Evolutionary conservation across 1,139 yeast genomes (phyloP).

Genomic region (Yamadazyma epiphylla): DNA sequence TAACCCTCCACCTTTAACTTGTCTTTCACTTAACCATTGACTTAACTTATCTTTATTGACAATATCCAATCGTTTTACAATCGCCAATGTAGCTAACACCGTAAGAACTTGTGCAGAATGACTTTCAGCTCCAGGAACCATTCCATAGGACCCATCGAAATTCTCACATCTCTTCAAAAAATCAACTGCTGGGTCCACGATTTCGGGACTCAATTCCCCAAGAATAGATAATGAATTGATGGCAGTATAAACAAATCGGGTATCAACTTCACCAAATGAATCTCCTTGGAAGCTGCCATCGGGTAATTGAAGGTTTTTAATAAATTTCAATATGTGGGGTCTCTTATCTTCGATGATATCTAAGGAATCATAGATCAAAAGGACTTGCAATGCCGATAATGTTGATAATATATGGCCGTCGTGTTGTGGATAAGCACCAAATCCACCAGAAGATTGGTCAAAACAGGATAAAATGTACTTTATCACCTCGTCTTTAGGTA

Average conservation of each 20-base stretch:
- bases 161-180: slow-evolving; percentile 73
- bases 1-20: slow-evolving; percentile 82
- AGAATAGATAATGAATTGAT: slow-evolving; percentile 68
- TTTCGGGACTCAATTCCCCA: slow-evolving; percentile 55
- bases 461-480: slow-evolving; percentile 68
- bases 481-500: slow-evolving; percentile 59
- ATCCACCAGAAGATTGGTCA: slow-evolving; percentile 65
- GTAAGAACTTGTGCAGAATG: slow-evolving; percentile 94
- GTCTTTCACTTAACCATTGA: slow-evolving; percentile 86
- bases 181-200: slow-evolving; percentile 61
- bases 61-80: slow-evolving; percentile 55
- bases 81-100: slow-evolving; percentile 76
- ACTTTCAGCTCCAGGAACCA: slow-evolving; percentile 91
- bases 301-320: slow-evolving; percentile 55
- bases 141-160: slow-evolving; percentile 95
- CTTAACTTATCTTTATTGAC: slow-evolving; percentile 53
- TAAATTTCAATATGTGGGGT: slow-evolving; percentile 30
- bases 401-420: slow-evolving; percentile 91
- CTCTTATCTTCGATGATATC: slow-evolving; percentile 24
- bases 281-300: slow-evolving; percentile 92
- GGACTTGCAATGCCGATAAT: slow-evolving; percentile 77
- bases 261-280: slow-evolving; percentile 85
- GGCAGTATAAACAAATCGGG: slow-evolving; percentile 84
- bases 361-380: slow-evolving; percentile 62
- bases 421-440: slow-evolving; percentile 85